phyloP scores from a whole-genome alignment of 2,329 filamentous ascomycete species.

The Massarina eburnea region DNA sequence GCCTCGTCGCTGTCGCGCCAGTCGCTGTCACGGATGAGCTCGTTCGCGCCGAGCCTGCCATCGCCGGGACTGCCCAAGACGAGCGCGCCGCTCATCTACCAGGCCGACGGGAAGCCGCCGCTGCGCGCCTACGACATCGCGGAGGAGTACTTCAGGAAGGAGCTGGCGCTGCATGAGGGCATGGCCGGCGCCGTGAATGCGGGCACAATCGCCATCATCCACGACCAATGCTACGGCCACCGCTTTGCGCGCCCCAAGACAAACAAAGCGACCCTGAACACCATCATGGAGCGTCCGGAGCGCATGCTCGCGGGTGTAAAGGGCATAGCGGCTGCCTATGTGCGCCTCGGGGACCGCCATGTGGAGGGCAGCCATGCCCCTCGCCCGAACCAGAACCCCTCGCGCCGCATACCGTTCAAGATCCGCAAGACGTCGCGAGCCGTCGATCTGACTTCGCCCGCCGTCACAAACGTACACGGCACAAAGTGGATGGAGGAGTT shows the following conservation, averaged over 20 bases:
- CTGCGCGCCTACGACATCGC: constrained; percentile 63
- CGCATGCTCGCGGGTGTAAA: constrained; percentile 80
- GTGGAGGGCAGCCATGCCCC: constrained; percentile 69
- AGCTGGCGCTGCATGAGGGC: constrained; percentile 65
- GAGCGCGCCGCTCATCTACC: constrained; percentile 40
- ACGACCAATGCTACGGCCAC: constrained; percentile 95
- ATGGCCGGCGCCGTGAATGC: constrained; percentile 38
- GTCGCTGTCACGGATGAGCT: constrained; percentile 45
- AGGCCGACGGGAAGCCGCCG: constrained; percentile 43
- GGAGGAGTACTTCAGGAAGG: constrained; percentile 67
- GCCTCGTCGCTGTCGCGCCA: constrained; percentile 42
- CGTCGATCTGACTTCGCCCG: constrained; percentile 70
- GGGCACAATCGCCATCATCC: constrained; percentile 79
- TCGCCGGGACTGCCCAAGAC: constrained; percentile 41
- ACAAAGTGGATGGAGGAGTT: constrained; percentile 92
- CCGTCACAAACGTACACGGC: constrained; percentile 90
- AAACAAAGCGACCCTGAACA: constrained; percentile 68
- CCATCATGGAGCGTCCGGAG: constrained; percentile 92
- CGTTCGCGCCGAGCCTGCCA: constrained; percentile 45
- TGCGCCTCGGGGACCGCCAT: constrained; percentile 82
- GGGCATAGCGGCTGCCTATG: constrained; percentile 84
- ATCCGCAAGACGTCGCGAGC: constrained; percentile 78
- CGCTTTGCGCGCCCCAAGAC: constrained; percentile 83
- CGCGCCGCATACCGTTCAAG: constrained; percentile 72
- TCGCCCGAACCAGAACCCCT: constrained; percentile 62